Evolutionary conservation across 441 rosid genomes (phyloP).

Genomic region (Erodium texanum): DNA sequence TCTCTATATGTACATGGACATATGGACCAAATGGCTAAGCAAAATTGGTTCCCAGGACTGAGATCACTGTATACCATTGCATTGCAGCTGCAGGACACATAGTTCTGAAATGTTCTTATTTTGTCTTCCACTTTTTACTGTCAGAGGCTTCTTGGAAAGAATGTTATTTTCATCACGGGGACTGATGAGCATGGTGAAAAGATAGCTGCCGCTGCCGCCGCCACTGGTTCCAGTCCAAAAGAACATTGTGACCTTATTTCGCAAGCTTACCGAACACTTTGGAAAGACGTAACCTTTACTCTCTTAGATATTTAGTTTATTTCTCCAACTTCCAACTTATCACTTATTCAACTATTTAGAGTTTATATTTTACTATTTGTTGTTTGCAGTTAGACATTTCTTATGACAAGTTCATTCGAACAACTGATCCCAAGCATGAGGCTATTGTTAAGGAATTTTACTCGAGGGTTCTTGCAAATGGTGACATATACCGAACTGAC

Average conservation of each 20-base stretch:
- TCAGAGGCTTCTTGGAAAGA: slow-evolving; percentile 83
- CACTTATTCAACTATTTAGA: slow-evolving; percentile 9
- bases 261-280: slow-evolving; percentile 57
- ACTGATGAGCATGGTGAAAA: slow-evolving; percentile 97
- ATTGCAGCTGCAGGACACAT: no score
- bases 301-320: not conserved
- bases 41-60: no score
- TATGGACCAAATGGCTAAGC: no score
- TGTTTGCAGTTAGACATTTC: slow-evolving; percentile 58
- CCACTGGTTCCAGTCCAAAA: slow-evolving; percentile 51
- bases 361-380: slow-evolving; percentile 1
- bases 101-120: no score
- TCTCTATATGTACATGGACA: no score
- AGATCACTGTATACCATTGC: no score
- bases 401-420: slow-evolving; percentile 76
- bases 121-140: not conserved
- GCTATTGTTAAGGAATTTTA: slow-evolving; percentile 87
- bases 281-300: slow-evolving; percentile 55
- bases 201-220: slow-evolving; percentile 74
- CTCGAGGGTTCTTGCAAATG: slow-evolving; percentile 64
- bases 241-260: slow-evolving; percentile 82
- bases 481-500: slow-evolving; percentile 80
- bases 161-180: slow-evolving; percentile 76
- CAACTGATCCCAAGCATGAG: slow-evolving; percentile 87
- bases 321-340: slow-evolving; percentile 7